These are phyloP conservation scores for Metarhizium sp. DNA, from an alignment of 2,329 filamentous ascomycete species.

Conservation along the genomic window DNA sequence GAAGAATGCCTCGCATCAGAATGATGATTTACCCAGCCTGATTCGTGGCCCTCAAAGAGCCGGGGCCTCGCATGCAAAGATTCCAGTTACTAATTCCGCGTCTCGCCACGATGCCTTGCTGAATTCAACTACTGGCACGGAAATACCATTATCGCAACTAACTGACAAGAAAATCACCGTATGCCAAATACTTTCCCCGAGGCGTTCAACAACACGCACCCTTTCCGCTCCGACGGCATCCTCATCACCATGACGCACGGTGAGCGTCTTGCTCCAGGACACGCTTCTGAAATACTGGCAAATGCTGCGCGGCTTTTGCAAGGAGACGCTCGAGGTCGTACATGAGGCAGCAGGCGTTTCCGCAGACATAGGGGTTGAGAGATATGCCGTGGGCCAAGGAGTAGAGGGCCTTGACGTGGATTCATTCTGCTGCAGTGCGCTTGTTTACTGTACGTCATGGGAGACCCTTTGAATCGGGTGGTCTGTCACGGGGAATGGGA, in stretches of 20 bases:
- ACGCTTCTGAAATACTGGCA: not conserved
- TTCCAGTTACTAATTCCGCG: too few relatives aligned
- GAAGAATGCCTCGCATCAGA: too few relatives aligned
- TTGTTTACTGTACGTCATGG: not conserved
- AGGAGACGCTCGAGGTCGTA: constrained; percentile 7
- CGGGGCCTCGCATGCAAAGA: too few relatives aligned
- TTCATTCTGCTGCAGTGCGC: not conserved
- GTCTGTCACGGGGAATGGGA: not conserved
- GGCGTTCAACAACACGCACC: not conserved
- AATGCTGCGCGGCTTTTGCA: not conserved
- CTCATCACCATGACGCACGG: not conserved
- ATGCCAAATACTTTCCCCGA: not conserved
- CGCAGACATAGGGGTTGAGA: constrained; percentile 8
- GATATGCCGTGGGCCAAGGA: constrained; percentile 4
- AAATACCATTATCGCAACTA: not conserved
- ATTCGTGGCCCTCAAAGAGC: too few relatives aligned
- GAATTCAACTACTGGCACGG: not conserved
- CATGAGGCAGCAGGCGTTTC: constrained; percentile 9
- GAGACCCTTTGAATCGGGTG: not conserved
- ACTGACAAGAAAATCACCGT: not conserved
- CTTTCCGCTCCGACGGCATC: not conserved
- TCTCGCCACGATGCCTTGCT: not conserved
- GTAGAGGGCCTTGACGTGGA: not conserved
- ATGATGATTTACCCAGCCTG: too few relatives aligned
- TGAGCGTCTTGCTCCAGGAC: not conserved